Evolutionary conservation across 352 stramenopile genomes (phyloP), one percentile per base, ranked within the genome.

Genomic region (Phytophthora fragariae): DNA sequence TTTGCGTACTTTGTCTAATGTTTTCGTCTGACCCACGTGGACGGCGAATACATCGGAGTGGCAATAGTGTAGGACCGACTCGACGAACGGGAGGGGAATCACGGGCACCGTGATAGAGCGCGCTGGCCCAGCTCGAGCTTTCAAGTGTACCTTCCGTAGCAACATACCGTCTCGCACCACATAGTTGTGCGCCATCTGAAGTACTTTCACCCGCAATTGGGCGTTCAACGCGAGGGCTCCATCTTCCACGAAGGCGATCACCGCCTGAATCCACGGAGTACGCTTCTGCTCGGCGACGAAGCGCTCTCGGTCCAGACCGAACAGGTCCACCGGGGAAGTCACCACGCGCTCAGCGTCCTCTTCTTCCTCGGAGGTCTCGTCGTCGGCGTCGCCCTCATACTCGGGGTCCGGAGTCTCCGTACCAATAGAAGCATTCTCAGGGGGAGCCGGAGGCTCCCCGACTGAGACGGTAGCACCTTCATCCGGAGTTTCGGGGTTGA

Each of bases 31-130:
- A 15, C 65, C 57, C 49, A 54, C n/a, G 24, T 67, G 50, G 1
- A 29, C 24, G 3, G 57, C 54, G n/a, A 72, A 11, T 2, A 62
- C 5, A 21, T 67, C 65, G 24, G 24, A 14, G 27, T 72, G 65
- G 37, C 65, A 72, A 35, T 44, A 63, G 19, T 65, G 47, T 11
- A 72, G 29, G 4, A 72, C 65, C 2, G 65, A 63, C 4, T 58
- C 65, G 6, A 72, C 33, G 14, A 50, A 72, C 7, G 49, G 9
- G 0, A 49, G 6, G 1, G 65, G 57, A 8, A 72, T n/a, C 24
- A 65, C 57, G 6, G 56, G 57, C 1, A 72, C 57, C 2, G 11
- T 56, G 11, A 65, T 29, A 0, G 56, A 39, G 14, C 49, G 33
- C 4, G 65, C 65, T 0, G 12, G 47, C 1, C 49, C 65, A 0